Evolutionary conservation across 208 protist genomes (phyloP), one percentile per base, ranked within the genome.

Genomic region (Balamuthia mandrillaris): DNA sequence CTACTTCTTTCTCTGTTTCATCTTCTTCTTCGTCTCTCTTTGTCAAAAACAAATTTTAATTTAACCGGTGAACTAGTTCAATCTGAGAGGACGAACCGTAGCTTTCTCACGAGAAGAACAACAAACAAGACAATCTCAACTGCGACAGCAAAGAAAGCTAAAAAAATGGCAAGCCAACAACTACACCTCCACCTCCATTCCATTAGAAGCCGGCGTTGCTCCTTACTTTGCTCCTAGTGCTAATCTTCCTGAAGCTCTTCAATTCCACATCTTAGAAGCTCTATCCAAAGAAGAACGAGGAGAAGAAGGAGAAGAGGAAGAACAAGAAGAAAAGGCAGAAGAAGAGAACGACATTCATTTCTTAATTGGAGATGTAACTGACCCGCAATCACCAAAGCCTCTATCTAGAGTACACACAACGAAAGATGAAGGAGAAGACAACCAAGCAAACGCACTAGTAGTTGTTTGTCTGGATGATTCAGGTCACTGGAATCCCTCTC

Each of bases 331-430:
- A 14, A 44, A 75, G 16, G 65, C 42, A 4, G 42, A 44, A 37
- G 65, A 75, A 44, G 41, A n/a, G 12, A 33, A 75, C 65, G 65
- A 75, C 65, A 75, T 75, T 18, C 65, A 75, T 44, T 75, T 75
- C 39, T 9, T 75, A 12, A 44, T 75, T n/a, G 65, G 65, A 12
- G 65, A 75, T 44, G 65, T 75, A 18, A 75, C 65, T 27, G 52
- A 75, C 24, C 65, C 65, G 1, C 42, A 54, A 4, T 44, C 65
- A 37, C 31, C 42, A 37, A 24, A 10, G 6, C 27, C 45, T 33
- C 37, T 72, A 63, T 54, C 16, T 18, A 54, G 14, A 24, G 47
- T 54, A 24, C 47, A 54, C 16, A 54, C 18, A 54, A 54, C 18
- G 21, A 18, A n/a, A 52, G 47, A 10, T 52, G 14, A 52, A 10